These are phyloP conservation scores for Beta corolliflora DNA, from an alignment of 179 eudicot species.

Conservation along the genomic window DNA sequence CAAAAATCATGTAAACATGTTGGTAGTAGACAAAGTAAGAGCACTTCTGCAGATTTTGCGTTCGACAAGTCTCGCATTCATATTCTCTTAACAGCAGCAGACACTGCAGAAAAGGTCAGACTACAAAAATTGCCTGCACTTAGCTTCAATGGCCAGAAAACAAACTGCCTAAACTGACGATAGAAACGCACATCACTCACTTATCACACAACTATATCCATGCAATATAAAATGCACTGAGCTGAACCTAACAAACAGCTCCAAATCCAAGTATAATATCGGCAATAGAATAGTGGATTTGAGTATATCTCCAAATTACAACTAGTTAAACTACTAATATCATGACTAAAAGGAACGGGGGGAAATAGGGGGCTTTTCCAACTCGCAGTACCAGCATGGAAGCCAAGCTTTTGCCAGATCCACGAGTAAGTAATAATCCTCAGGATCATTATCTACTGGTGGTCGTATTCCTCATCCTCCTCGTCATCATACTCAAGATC, in stretches of 20 bases:
- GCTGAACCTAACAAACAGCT: conserved; percentile 17
- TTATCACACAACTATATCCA: conserved; percentile 16
- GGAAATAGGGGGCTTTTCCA: conserved; percentile 23
- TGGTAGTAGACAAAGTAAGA: too few species aligned
- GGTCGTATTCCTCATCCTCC: conserved; percentile 33
- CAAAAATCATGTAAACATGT: too few species aligned
- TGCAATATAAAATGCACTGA: conserved; percentile 10
- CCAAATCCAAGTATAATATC: background rate
- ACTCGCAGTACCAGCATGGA: conserved; percentile 5
- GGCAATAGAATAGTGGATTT: conserved; percentile 24
- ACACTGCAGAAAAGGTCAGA: background rate
- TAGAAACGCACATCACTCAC: background rate
- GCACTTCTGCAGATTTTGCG: too few species aligned
- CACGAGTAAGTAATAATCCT: background rate
- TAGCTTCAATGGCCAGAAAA: background rate
- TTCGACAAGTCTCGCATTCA: background rate
- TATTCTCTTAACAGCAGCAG: background rate
- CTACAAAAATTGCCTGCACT: background rate
- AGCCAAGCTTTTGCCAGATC: background rate
- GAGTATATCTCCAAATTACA: conserved; percentile 1
- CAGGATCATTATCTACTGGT: conserved; percentile 1
- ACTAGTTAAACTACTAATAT: conserved; percentile 8
- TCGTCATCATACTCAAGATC: conserved; percentile 42
- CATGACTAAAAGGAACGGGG: conserved; percentile 7
- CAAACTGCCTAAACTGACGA: conserved; percentile 1